Conservation (phyloP, 768 basidiomycete species). For the Lactarius trivialis region DNA sequence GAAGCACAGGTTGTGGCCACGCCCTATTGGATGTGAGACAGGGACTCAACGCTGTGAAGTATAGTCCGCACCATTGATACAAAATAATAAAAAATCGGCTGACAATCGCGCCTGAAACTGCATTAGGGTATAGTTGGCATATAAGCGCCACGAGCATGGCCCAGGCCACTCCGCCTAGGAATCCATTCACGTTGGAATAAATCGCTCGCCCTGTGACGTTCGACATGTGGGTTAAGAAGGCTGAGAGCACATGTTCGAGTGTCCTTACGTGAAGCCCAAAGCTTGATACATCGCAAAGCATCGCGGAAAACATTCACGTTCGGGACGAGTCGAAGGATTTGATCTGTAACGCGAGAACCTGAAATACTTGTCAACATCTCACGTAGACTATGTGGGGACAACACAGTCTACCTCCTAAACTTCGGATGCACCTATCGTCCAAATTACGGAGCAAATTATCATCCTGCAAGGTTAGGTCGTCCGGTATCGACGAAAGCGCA, state of each 20-base stretch:
- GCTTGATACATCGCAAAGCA: constrained; percentile 89
- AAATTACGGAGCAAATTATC: constrained; percentile 88
- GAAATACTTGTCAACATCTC: constrained; percentile 12
- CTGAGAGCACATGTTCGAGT: neutral
- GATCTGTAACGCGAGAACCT: constrained; percentile 95
- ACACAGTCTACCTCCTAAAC: constrained; percentile 69
- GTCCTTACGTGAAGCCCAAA: constrained; percentile 90
- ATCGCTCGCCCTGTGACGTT: constrained; percentile 88
- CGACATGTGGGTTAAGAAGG: constrained; percentile 3
- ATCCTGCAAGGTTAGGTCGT: constrained; percentile 84
- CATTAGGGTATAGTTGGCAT: constrained; percentile 96
- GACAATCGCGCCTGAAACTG: constrained; percentile 89
- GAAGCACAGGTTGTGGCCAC: constrained; percentile 97
- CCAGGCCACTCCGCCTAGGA: constrained; percentile 98
- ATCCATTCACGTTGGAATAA: constrained; percentile 97
- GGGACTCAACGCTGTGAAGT: neutral
- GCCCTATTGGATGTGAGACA: constrained; percentile 47
- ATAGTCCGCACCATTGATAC: constrained; percentile 76
- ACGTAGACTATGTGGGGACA: neutral
- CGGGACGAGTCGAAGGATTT: constrained; percentile 91
- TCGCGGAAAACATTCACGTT: constrained; percentile 93
- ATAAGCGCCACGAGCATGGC: constrained; percentile 98
- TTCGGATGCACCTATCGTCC: constrained; percentile 91
- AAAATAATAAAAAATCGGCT: constrained; percentile 98
- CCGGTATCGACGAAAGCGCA: constrained; percentile 81